Percentiles rank a stretch among this genome's conserved stretches.
Conservation (phyloP, 306 rosid genomes). For the Casuarina cunninghamiana region DNA sequence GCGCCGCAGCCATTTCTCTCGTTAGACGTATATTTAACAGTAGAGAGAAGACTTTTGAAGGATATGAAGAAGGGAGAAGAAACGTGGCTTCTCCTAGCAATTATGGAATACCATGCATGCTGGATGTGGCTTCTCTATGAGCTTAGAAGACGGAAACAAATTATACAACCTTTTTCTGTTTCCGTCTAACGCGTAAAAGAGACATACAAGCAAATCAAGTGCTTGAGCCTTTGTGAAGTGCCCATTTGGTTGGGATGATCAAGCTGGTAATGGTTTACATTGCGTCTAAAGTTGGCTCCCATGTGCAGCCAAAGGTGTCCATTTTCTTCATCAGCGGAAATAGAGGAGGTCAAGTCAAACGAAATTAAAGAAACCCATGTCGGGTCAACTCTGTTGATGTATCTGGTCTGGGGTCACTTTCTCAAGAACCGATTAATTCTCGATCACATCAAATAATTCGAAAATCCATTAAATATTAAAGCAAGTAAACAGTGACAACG, state of each 20-base stretch:
- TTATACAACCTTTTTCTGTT: too few species aligned
- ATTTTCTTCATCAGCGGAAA: not conserved
- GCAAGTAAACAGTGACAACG: not conserved
- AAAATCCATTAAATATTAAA: not conserved
- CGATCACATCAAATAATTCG: not conserved
- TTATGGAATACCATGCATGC: too few species aligned
- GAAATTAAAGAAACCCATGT: not conserved
- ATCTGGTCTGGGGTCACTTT: not conserved
- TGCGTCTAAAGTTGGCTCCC: not conserved
- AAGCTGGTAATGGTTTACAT: too few species aligned
- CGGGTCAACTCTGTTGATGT: slow-evolving; percentile 8
- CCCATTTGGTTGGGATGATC: too few species aligned
- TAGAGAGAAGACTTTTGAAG: too few species aligned
- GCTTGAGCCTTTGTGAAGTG: too few species aligned
- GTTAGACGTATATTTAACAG: not conserved
- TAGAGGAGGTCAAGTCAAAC: slow-evolving; percentile 3
- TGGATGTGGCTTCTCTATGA: too few species aligned
- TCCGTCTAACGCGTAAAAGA: too few species aligned
- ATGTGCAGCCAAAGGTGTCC: not conserved
- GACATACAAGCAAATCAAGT: too few species aligned
- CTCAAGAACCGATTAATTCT: not conserved
- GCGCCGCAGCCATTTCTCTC: not conserved
- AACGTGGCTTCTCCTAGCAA: too few species aligned
- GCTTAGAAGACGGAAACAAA: too few species aligned
- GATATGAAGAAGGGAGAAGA: too few species aligned